Conservation (phyloP, 257 asterid species). For the Solanum sitiens region DNA sequence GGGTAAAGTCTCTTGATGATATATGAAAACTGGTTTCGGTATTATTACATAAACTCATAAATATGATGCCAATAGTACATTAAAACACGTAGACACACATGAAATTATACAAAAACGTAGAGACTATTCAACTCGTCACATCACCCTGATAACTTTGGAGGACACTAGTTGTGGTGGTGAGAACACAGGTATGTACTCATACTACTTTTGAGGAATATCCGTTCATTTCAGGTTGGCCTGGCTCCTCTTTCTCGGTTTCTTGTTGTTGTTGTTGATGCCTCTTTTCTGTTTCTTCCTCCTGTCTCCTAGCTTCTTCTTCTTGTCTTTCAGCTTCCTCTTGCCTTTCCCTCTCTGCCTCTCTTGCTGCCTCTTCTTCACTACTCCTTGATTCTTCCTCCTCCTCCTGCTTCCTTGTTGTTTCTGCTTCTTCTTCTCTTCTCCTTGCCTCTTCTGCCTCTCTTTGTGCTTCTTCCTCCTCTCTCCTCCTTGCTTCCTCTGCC, state of each 20-base stretch:
- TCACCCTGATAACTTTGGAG: background rate
- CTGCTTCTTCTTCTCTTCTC: background rate
- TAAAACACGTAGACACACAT: background rate
- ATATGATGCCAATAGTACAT: background rate
- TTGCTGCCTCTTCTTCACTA: background rate
- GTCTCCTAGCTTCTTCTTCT: background rate
- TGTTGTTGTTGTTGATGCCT: conserved; percentile 1
- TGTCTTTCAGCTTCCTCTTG: background rate
- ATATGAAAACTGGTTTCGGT: background rate
- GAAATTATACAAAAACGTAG: no score
- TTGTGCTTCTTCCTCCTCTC: conserved; percentile 1
- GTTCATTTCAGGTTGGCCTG: background rate
- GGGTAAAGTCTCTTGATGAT: background rate
- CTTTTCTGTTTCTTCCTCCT: background rate
- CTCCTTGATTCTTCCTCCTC: background rate
- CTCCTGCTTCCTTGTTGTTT: background rate
- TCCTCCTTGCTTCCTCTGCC: background rate
- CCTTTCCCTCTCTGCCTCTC: background rate
- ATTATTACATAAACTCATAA: background rate
- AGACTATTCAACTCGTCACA: background rate
- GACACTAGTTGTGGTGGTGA: background rate
- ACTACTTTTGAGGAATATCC: background rate
- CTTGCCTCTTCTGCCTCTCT: background rate
- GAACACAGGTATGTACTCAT: background rate
- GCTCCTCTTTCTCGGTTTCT: conserved; percentile 2